Evolutionary conservation across 2,329 filamentous ascomycete genomes (phyloP), one percentile per base, ranked within the genome.

Genomic region (Arthroderma uncinatum): DNA sequence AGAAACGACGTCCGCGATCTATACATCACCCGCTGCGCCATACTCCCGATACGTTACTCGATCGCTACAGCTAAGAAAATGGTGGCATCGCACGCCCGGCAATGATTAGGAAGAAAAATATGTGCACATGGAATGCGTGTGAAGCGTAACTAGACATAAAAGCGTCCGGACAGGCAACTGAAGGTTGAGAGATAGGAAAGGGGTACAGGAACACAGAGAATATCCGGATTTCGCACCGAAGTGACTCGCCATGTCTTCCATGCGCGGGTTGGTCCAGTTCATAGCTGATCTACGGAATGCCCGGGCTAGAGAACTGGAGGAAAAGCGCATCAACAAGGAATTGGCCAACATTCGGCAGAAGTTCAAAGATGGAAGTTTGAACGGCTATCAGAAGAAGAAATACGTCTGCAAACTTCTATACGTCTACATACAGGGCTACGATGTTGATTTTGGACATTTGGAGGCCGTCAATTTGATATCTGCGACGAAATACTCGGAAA

Each of bases 371-470:
- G 91, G 90, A 62, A 93, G 81, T 69, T 78, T 98, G 58, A 95
- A 86, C 70, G 94, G 93, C 63, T 98, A 98, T 70, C 90, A 96
- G 78, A 96, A 94, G 79, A 98, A 98, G 82, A 98, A 98, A 87
- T 98, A 98, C 71, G 93, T 98, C 64, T 98, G 93, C 88, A 98
- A 98, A 84, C 83, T 98, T 64, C 79, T 98, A 61, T 98, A 98
- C 73, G 97, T 98, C 67, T 98, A 98, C 73, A 98, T 98, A 60
- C 82, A 98, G 63, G 93, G 93, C 53, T 98, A 93, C 87, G 92
- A 98, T 71, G 92, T 98, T 74, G 94, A 97, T 72, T 98, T 98
- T 73, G 93, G 93, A 57, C 93, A 98, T 70, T 83, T 98, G 64
- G 93, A 98, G 76, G 94, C 94, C 34, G 92, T 98, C 69, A 97